A percentile compares a stretch with the other conserved stretches of the same genome.
phyloP scores from a whole-genome alignment of 495 filamentous ascomycete species.

The Lichina pygmaea region DNA sequence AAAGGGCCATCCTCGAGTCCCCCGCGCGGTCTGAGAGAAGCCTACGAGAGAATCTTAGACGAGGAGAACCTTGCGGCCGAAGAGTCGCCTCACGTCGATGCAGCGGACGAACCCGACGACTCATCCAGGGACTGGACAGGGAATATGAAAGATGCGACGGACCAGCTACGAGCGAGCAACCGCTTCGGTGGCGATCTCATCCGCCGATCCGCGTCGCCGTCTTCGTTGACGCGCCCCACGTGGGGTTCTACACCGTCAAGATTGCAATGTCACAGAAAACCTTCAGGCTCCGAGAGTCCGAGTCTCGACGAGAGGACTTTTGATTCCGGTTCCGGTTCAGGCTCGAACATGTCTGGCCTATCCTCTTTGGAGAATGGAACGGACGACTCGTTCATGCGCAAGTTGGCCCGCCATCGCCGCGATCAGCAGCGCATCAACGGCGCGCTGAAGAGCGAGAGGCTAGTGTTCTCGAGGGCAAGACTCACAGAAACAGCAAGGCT shows the following conservation, averaged over 20 bases:
- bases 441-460: not conserved
- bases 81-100: not conserved
- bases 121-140: not conserved
- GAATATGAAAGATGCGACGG: not conserved
- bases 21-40: constrained; percentile 1
- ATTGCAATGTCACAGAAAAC: not conserved
- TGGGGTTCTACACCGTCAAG: not conserved
- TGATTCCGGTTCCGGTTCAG: not conserved
- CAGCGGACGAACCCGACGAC: not conserved
- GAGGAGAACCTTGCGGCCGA: constrained; percentile 1
- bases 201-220: not conserved
- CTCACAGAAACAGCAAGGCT: not conserved
- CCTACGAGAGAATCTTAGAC: constrained; percentile 1
- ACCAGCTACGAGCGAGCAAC: not conserved
- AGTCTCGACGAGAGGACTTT: not conserved
- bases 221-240: not conserved
- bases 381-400: constrained; percentile 2
- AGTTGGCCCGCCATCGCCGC: not conserved
- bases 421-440: constrained; percentile 2
- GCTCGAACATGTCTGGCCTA: constrained; percentile 1
- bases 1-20: not conserved
- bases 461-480: not conserved
- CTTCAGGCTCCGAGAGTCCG: not conserved
- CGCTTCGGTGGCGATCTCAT: not conserved
- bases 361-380: constrained; percentile 2